Percentiles rank a stretch among this genome's conserved stretches.
These are phyloP conservation scores for Ajuga chamaepitys DNA, from an alignment of 257 asterid genomes.

Conservation along the genomic window DNA sequence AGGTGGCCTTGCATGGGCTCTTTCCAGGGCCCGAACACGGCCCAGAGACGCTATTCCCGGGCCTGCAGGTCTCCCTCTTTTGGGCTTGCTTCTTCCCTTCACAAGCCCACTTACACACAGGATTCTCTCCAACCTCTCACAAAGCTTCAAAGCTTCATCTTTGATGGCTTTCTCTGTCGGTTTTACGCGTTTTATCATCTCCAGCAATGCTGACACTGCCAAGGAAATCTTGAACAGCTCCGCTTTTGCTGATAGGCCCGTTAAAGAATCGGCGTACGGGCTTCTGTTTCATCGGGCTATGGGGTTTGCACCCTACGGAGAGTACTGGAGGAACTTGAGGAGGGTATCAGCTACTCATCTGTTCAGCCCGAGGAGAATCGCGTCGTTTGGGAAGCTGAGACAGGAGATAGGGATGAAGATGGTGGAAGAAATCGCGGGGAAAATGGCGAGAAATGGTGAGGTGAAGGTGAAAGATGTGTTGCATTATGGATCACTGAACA, in stretches of 20 bases:
- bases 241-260: slow-evolving; percentile 79
- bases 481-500: slow-evolving; percentile 55
- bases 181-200: slow-evolving; percentile 59
- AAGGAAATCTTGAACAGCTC: slow-evolving; percentile 57
- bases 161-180: slow-evolving; percentile 84
- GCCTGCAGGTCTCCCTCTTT: slow-evolving; percentile 65
- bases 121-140: slow-evolving; percentile 23
- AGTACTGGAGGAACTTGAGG: slow-evolving; percentile 66
- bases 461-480: slow-evolving; percentile 39
- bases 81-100: slow-evolving; percentile 49
- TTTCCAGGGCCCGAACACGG: slow-evolving; percentile 27
- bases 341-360: slow-evolving; percentile 58
- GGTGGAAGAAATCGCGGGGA: slow-evolving; percentile 27
- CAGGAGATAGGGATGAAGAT: slow-evolving; percentile 39
- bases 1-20: slow-evolving; percentile 87
- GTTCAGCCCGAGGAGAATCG: slow-evolving; percentile 51
- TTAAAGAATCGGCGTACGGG: slow-evolving; percentile 62
- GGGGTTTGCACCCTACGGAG: slow-evolving; percentile 88
- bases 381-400: slow-evolving; percentile 33
- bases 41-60: slow-evolving; percentile 46
- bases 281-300: slow-evolving; percentile 72
- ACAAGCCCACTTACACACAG: slow-evolving; percentile 51
- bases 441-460: slow-evolving; percentile 26
- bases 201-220: slow-evolving; percentile 56
- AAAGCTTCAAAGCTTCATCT: slow-evolving; percentile 20